These are phyloP conservation scores for Phanerodontia chrysosporium DNA, from an alignment of 768 basidiomycete species.

Conservation along the genomic window DNA sequence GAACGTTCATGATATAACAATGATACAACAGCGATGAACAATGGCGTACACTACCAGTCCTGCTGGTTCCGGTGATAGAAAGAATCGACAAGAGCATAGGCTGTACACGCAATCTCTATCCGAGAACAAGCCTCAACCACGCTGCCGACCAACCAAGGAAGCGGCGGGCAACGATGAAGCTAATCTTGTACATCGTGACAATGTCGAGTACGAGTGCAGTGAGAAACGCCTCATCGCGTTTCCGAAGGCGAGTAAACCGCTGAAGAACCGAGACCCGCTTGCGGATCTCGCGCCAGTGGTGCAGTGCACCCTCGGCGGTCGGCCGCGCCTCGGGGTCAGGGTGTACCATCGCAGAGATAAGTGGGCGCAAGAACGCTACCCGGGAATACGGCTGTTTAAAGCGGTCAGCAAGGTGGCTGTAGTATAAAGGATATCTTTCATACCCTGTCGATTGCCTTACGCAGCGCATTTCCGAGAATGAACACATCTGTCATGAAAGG, in stretches of 20 bases:
- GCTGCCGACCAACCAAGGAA: no score
- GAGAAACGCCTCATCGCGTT: no score
- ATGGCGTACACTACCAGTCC: no score
- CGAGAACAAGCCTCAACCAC: no score
- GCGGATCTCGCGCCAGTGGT: background rate
- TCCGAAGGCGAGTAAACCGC: background rate
- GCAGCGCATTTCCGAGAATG: conserved; percentile 17
- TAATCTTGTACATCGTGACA: no score
- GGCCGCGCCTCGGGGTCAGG: background rate
- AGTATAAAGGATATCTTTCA: background rate
- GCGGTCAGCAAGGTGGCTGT: background rate
- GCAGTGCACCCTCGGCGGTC: background rate
- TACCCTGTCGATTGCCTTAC: conserved; percentile 1
- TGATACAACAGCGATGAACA: no score
- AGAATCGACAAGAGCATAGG: no score
- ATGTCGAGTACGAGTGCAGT: no score
- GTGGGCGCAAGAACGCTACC: background rate
- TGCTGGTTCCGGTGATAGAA: no score
- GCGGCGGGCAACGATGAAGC: no score
- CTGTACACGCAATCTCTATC: no score
- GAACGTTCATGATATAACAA: no score
- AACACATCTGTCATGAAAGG: conserved; percentile 24
- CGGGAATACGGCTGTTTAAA: background rate
- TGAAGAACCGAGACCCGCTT: background rate
- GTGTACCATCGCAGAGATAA: background rate